Evolutionary conservation across 2,329 filamentous ascomycete species (phyloP).

Genomic region (Penicillium sp.): DNA sequence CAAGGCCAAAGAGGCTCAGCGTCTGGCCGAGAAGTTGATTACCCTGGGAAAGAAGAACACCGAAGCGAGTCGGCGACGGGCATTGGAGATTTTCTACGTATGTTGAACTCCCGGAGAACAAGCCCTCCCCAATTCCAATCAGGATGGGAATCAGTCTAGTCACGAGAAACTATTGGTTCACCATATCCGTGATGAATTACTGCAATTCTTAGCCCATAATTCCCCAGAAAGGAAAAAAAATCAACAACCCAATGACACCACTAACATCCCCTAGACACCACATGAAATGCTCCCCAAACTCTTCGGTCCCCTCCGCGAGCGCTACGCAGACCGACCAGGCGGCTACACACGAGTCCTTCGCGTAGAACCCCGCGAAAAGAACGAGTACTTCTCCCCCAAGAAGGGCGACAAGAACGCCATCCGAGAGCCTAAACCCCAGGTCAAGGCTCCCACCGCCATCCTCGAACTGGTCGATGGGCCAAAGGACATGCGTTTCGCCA

Average conservation of each 20-base stretch:
- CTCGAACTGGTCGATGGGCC: slow-evolving; percentile 94
- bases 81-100: slow-evolving; percentile 84
- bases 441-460: slow-evolving; percentile 86
- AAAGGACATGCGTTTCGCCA: slow-evolving; percentile 88
- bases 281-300: slow-evolving; percentile 70
- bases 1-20: slow-evolving; percentile 96
- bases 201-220: neutral
- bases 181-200: neutral
- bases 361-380: slow-evolving; percentile 75
- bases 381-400: slow-evolving; percentile 23
- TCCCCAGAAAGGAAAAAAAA: neutral
- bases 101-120: slow-evolving; percentile 34
- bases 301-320: slow-evolving; percentile 75
- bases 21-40: slow-evolving; percentile 89
- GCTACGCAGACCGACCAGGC: slow-evolving; percentile 76
- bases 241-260: slow-evolving; percentile 1
- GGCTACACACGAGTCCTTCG: slow-evolving; percentile 94
- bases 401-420: slow-evolving; percentile 19
- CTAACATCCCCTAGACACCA: slow-evolving; percentile 35
- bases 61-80: slow-evolving; percentile 71
- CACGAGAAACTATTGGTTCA: neutral
- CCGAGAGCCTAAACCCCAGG: slow-evolving; percentile 47
- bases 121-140: neutral
- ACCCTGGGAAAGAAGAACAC: slow-evolving; percentile 93
- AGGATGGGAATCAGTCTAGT: neutral